Evolutionary conservation across 768 basidiomycete species (phyloP).

Genomic region (Suillus ampliporus): DNA sequence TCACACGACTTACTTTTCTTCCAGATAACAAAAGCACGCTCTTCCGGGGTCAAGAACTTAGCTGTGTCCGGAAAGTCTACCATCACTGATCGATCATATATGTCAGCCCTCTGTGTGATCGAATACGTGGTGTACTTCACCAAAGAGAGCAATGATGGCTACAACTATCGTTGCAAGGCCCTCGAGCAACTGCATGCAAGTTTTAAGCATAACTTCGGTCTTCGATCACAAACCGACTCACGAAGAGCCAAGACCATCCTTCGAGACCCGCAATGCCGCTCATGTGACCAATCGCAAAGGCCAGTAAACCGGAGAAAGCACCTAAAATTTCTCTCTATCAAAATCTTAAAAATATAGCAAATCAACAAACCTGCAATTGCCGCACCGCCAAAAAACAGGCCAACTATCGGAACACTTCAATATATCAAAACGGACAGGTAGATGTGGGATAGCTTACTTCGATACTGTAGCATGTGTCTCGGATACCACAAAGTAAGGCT

Average conservation of each 20-base stretch:
- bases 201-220: slow-evolving; percentile 9
- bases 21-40: slow-evolving; percentile 58
- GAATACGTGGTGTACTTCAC: slow-evolving; percentile 34
- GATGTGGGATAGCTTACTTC: slow-evolving; percentile 24
- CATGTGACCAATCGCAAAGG: slow-evolving; percentile 62
- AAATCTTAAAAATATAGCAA: neutral
- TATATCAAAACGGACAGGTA: neutral
- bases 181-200: slow-evolving; percentile 48
- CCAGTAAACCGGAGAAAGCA: slow-evolving; percentile 65
- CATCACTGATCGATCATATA: slow-evolving; percentile 46
- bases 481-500: slow-evolving; percentile 76
- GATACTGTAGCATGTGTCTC: slow-evolving; percentile 60
- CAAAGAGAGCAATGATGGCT: slow-evolving; percentile 56
- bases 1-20: slow-evolving; percentile 52
- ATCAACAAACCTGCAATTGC: slow-evolving; percentile 52
- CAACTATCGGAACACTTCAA: slow-evolving; percentile 38
- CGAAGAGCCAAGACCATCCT: slow-evolving; percentile 77
- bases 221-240: slow-evolving; percentile 31
- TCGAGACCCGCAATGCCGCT: slow-evolving; percentile 48
- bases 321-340: slow-evolving; percentile 23
- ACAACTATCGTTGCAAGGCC: slow-evolving; percentile 65
- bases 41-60: slow-evolving; percentile 64
- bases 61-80: slow-evolving; percentile 68
- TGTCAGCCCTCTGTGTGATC: neutral
- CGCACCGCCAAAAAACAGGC: slow-evolving; percentile 69